Evolutionary conservation across 1,284 basidiomycete species (phyloP).

Genomic region (Thelephora terrestris): DNA sequence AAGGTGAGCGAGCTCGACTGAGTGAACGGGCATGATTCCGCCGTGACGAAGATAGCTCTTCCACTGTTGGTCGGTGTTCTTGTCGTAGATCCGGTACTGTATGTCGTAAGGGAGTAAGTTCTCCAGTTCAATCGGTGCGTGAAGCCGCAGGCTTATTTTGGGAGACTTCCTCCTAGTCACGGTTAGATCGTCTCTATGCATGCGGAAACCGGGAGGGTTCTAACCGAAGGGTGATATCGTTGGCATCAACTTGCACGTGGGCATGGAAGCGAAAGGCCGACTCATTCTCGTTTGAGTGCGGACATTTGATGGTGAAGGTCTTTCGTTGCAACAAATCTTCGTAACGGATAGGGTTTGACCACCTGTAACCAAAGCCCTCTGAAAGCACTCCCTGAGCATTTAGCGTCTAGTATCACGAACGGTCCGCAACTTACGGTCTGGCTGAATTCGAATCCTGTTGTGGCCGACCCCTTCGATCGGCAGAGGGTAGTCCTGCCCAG

Average conservation of each 20-base stretch:
- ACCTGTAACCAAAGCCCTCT: conserved; percentile 94
- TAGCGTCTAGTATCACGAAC: conserved; percentile 4
- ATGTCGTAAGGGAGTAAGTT: conserved; percentile 95
- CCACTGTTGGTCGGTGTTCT: conserved; percentile 88
- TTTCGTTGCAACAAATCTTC: conserved; percentile 81
- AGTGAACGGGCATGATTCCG: conserved; percentile 94
- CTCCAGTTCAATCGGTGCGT: conserved; percentile 95
- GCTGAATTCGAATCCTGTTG: conserved; percentile 80
- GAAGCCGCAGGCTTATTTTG: conserved; percentile 75
- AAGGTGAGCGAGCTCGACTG: conserved; percentile 90
- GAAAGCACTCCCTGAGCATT: conserved; percentile 3
- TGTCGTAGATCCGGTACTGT: conserved; percentile 95
- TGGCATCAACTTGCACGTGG: conserved; percentile 75
- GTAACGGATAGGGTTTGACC: conserved; percentile 87
- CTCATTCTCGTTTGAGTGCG: conserved; percentile 73
- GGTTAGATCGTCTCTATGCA: conserved; percentile 3
- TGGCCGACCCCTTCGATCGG: conserved; percentile 89
- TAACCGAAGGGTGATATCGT: conserved; percentile 53
- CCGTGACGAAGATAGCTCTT: conserved; percentile 90
- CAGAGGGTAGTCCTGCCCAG: conserved; percentile 84
- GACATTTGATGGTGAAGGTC: conserved; percentile 78
- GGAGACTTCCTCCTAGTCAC: conserved; percentile 65
- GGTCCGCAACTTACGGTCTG: conserved; percentile 63
- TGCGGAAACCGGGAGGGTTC: conserved; percentile 10
- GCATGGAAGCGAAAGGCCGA: conserved; percentile 95